Evolutionary conservation across 106 monocot species (phyloP), one percentile per base, ranked within the genome.

Genomic region (Alisma plantagoaquatica): DNA sequence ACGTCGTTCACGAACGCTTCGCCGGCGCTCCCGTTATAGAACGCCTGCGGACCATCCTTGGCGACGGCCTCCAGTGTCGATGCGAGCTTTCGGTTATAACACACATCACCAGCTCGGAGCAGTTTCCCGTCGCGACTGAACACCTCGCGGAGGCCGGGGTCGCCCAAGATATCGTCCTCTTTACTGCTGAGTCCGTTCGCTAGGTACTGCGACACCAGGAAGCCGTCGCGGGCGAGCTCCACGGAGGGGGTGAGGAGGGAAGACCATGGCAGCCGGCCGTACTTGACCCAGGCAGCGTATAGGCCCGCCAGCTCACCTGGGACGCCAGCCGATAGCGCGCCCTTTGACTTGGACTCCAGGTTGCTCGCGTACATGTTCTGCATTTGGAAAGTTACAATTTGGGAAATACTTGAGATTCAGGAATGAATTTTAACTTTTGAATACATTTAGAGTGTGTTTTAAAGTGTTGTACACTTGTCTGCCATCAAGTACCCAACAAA

Each of bases 311-410:
- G 27, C 61, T 87, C 81, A 4, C 86, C 86, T 0, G 81, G 86
- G 44, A 87, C 46, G 10, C 81, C 90, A 67, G 74, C 70, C 5
- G 98, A 73, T 4, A 98, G 78, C 3, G 81, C 62, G 25, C 98
- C 98, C 30, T 29, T 43, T 0, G 15, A 22, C 67, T 94, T 94
- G 6, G 67, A 50, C 30, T 51, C 29, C 8, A 77, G 83, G 2
- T 77, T 62, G 23, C 64, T 56, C 12, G 62, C 74, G 57, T 94
- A 87, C 93, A 87, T 94, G 69, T 77, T 70, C 87, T 94, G 87
- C 66, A n/a, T n/a, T 73, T 18, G 24, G 10, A 17, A 10, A 43
- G 2, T 12, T 12, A 33, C 41, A 27, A 18, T 35, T 35, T 38
- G 50, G 1, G 20, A 16, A 21, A 50, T 9, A 1, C 4, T 9